phyloP scores from a whole-genome alignment of 2,329 filamentous ascomycete species.

The Erysiphe pisi region DNA sequence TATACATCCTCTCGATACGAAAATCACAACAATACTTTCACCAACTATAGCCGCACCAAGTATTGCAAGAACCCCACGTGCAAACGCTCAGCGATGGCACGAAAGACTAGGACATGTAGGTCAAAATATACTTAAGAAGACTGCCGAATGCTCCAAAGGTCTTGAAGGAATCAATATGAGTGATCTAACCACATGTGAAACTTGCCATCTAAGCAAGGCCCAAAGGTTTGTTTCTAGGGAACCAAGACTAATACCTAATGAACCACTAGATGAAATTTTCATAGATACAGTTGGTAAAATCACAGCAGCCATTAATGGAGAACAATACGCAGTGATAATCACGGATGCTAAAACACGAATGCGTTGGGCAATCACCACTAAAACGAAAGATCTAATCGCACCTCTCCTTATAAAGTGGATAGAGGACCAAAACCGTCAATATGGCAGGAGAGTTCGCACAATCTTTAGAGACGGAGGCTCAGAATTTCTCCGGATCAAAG shows the following conservation, averaged over 20 bases:
- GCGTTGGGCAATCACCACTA: not conserved
- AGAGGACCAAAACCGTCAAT: not conserved
- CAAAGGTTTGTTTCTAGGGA: not conserved
- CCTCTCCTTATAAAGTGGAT: not conserved
- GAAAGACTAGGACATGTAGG: not conserved
- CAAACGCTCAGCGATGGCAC: not conserved
- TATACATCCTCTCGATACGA: not conserved
- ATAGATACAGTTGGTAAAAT: not conserved
- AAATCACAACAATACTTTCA: not conserved
- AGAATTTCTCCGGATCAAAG: not conserved
- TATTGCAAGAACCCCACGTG: not conserved
- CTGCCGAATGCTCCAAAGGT: not conserved
- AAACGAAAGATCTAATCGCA: not conserved
- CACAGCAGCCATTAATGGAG: not conserved
- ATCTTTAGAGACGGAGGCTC: not conserved
- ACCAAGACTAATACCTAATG: conserved; percentile 16
- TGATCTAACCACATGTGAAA: not conserved
- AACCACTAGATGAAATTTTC: conserved; percentile 4
- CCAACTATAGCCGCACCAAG: not conserved
- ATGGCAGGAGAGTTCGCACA: not conserved
- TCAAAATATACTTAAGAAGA: not conserved
- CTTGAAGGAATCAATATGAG: not conserved
- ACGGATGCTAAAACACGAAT: conserved; percentile 6
- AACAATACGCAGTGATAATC: not conserved
- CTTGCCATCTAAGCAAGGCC: not conserved